Percentiles rank a stretch among this genome's conserved stretches.
Conservation (phyloP, 2,329 filamentous ascomycete genomes). For the Neonectria sp. region DNA sequence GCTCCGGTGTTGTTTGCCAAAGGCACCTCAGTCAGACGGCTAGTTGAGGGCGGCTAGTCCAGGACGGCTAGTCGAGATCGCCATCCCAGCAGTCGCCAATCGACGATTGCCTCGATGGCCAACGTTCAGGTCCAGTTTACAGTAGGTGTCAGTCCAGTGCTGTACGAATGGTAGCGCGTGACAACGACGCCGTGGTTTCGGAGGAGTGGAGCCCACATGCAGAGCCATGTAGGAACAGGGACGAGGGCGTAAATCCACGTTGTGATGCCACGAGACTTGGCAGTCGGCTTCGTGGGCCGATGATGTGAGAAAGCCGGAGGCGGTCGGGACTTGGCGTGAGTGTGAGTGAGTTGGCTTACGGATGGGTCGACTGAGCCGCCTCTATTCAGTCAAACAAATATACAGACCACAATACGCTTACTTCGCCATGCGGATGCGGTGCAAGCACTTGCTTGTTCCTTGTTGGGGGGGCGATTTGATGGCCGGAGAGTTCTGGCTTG, state of each 20-base stretch:
- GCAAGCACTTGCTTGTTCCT: slow-evolving; percentile 21
- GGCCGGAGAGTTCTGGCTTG: slow-evolving; percentile 22
- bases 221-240: slow-evolving; percentile 34
- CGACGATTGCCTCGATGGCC: slow-evolving; percentile 42
- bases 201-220: slow-evolving; percentile 36
- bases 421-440: slow-evolving; percentile 31
- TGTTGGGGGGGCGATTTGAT: neutral
- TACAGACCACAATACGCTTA: slow-evolving; percentile 20
- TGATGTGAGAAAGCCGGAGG: slow-evolving; percentile 33
- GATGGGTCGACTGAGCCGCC: slow-evolving; percentile 29
- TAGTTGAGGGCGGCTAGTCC: slow-evolving; percentile 8
- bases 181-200: slow-evolving; percentile 38
- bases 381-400: neutral
- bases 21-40: slow-evolving; percentile 31
- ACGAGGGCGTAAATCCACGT: slow-evolving; percentile 37
- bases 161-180: slow-evolving; percentile 1
- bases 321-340: slow-evolving; percentile 31
- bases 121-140: slow-evolving; percentile 25
- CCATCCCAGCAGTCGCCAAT: slow-evolving; percentile 44
- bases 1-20: slow-evolving; percentile 33
- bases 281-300: slow-evolving; percentile 44
- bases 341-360: slow-evolving; percentile 21
- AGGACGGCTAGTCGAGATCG: slow-evolving; percentile 41
- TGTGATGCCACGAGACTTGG: slow-evolving; percentile 44
- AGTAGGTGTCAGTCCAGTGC: slow-evolving; percentile 5